These are phyloP conservation scores for Podosphaera leucotricha DNA, from an alignment of 2,329 filamentous ascomycete species.

Conservation along the genomic window DNA sequence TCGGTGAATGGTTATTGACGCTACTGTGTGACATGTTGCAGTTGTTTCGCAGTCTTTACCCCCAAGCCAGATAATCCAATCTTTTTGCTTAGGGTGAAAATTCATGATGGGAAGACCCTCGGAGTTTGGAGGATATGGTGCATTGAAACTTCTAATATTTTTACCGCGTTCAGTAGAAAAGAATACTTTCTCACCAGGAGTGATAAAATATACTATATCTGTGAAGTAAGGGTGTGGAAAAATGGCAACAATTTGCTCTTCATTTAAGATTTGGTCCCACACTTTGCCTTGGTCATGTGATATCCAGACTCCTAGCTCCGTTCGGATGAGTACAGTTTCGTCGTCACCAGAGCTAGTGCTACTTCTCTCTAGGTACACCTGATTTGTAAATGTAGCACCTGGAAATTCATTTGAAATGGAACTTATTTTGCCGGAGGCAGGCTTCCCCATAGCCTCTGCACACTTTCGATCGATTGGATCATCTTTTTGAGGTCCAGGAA, in stretches of 20 bases:
- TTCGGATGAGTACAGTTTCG: slow-evolving; percentile 43
- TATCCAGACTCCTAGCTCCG: slow-evolving; percentile 32
- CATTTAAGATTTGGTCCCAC: slow-evolving; percentile 50
- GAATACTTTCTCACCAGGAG: slow-evolving; percentile 37
- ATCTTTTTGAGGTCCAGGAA: slow-evolving; percentile 39
- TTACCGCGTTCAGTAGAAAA: slow-evolving; percentile 65
- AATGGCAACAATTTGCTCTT: slow-evolving; percentile 45
- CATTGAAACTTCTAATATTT: slow-evolving; percentile 49
- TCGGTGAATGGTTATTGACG: slow-evolving; percentile 56
- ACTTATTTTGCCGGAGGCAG: slow-evolving; percentile 42
- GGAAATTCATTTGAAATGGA: slow-evolving; percentile 38
- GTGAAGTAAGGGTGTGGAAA: slow-evolving; percentile 60
- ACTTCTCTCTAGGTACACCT: slow-evolving; percentile 58
- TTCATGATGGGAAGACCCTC: slow-evolving; percentile 29
- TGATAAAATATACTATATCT: slow-evolving; percentile 72
- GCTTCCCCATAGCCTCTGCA: slow-evolving; percentile 29
- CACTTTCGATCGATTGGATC: slow-evolving; percentile 55
- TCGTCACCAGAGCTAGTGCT: slow-evolving; percentile 38
- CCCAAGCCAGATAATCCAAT: slow-evolving; percentile 86
- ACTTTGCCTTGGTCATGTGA: slow-evolving; percentile 72
- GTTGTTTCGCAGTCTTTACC: slow-evolving; percentile 36
- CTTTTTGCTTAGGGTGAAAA: slow-evolving; percentile 67
- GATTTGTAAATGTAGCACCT: slow-evolving; percentile 27
- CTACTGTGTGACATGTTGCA: slow-evolving; percentile 42
- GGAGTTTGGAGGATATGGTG: slow-evolving; percentile 29